Base-by-base conservation (phyloP, 495 filamentous ascomycete genomes). In the Penicillium alfredii region DNA sequence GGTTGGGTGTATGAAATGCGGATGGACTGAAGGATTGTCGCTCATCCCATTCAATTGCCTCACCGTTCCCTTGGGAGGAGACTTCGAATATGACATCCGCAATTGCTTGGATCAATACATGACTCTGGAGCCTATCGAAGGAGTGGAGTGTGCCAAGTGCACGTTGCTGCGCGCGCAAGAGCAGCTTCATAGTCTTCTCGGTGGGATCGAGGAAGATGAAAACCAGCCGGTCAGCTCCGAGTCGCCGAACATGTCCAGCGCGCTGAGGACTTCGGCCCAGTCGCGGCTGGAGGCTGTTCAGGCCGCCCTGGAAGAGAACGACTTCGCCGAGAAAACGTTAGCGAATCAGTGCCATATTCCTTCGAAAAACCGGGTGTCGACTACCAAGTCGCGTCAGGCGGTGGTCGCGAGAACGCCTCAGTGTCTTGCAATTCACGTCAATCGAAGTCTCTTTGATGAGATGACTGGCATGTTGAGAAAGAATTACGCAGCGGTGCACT, bases 11-110 rank as follows among this genome's bases (percentile, higher is more conserved):
- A 81, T 84, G 35, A 61, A 65, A 17, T 99, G 93, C 55, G 86
- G 88, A 8, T 84, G 81, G 59, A 86, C 86, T 1, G 86, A 94
- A 47, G 86, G 87, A 2, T 69, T 97, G 20, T 83, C 81, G 8
- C 72, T 96, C 48, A 89, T 86, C 25, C 87, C 88, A 0, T 97
- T 96, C 69, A 95, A 93, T 47, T 95, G 87, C 55, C 63, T 99
- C 34, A 96, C 93, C 4, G 76, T 99, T 0, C 83, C 77, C 22
- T 73, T 96, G 0, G 82, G 78, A 4, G 49, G 54, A 21, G 65
- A 65, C 10, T 60, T 45, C 24, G 57, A 68, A 33, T 81, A 82
- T 44, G 73, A 82, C 44, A 52, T 99, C 1, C 72, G 75, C 32
- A 81, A 89, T 27, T 86, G 86, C 47, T 64, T 99, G 20, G 81